Base-by-base conservation (phyloP, 1,284 basidiomycete species). In the Ceratobasidium papillatum region DNA sequence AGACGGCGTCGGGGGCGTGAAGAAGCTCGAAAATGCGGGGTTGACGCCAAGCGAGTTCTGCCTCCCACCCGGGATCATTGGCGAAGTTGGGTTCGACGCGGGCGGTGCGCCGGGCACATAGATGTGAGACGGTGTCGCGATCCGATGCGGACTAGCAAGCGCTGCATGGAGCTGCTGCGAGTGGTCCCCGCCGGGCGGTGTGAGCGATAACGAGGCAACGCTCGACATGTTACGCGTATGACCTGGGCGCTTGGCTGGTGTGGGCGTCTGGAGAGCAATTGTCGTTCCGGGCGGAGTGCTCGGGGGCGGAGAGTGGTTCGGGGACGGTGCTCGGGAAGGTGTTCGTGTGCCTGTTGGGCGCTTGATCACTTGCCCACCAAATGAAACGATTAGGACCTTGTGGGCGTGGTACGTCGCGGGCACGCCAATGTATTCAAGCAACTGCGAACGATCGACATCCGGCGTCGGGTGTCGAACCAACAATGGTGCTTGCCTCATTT, bases 351-450 rank as follows among this genome's bases (percentile, higher is more conserved):
- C 68, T n/a, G 64, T 59, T 1, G 91, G 91, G 41, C 85, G 85
- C 66, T 87, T 87, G 80, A 93, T 90, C 17, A 89, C 83, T 78
- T 93, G 92, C 0, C 92, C 92, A 4, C 92, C 92, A 79, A 94
- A 94, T 1, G 91, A 93, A 12, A 94, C 91, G 36, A 93, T 83
- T 30, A 93, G 84, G 56, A 94, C 87, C 79, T 87, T 90, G 5
- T 87, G 89, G 43, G 78, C 80, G 17, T 71, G 68, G 17, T 58
- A 47, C 4, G 79, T 64, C 0, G 84, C 81, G 0, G 91, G 90
- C 0, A 94, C 82, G 36, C 90, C 90, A 52, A 92, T 85, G 1
- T 85, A 85, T 1, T 81, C 78, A 3, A 93, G 85, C 36, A 92
- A 80, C 11, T 80, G 80, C 11, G 84, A 78, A n/a, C 90, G 85